Evolutionary conservation across 139 green algal genomes (phyloP).

Genomic region (Protoeuglena noctilucae): DNA sequence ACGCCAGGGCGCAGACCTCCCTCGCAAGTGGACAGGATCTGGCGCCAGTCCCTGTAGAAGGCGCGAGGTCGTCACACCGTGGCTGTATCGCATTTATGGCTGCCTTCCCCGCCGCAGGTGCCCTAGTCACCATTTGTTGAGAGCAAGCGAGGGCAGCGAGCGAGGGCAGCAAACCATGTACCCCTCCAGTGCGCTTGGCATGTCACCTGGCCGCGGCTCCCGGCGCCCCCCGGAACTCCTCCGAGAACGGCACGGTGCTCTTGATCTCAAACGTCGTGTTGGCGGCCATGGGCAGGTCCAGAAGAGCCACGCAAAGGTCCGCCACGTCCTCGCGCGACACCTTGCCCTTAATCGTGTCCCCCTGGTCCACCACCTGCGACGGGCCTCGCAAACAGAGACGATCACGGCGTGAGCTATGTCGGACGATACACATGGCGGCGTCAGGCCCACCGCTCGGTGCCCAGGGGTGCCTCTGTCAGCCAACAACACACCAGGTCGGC

Average conservation of each 20-base stretch:
- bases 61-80: no score
- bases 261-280: slow-evolving; percentile 78
- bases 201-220: not conserved
- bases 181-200: not conserved
- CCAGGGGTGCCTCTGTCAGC: no score
- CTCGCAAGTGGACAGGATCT: no score
- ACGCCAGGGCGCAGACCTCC: no score
- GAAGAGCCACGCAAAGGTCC: slow-evolving; percentile 52
- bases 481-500: no score
- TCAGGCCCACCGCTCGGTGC: no score
- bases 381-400: no score
- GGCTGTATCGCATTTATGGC: no score
- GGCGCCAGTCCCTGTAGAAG: slow-evolving; percentile 40
- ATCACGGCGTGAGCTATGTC: no score
- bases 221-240: slow-evolving; percentile 27
- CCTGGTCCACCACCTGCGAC: slow-evolving; percentile 62
- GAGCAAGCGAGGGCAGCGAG: slow-evolving; percentile 8
- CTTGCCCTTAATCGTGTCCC: slow-evolving; percentile 65
- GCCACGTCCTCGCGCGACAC: slow-evolving; percentile 64
- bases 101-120: no score
- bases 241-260: slow-evolving; percentile 56
- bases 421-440: no score
- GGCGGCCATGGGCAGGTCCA: slow-evolving; percentile 23
- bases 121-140: no score
- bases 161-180: slow-evolving; percentile 2